Base-by-base conservation (phyloP, 2,329 filamentous ascomycete species). In the Ascochyta koolunga region DNA sequence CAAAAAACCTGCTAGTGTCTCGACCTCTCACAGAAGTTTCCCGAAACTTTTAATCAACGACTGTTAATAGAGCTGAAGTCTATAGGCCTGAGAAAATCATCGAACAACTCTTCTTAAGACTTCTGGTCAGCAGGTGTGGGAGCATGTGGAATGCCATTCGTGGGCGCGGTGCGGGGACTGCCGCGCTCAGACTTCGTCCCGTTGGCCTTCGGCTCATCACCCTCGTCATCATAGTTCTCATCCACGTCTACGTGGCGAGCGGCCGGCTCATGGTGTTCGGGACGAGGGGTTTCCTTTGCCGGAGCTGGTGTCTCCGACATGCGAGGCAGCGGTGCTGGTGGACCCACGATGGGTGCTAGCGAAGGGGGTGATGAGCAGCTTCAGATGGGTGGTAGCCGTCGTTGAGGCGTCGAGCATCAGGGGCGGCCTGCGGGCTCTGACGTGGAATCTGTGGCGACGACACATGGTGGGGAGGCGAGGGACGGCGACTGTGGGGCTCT, bases 241-340 rank as follows among this genome's bases (percentile, higher is more conserved):
- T 99, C 93, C 18, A 98, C 90, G 6, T 98, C 93, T 86, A 99
- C 96, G 76, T 96, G 96, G 19, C 95, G 84, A 18, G 92, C 91
- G 29, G 95, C 92, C 47, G 92, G 90, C 77, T 98, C 93, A 53
- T 87, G 87, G 46, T 77, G 75, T 52, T 77, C 72, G 8, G 74
- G 71, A 31, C 76, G 75, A 15, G 65, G 56, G 13, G 62, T 60
- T 32, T 67, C 65, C 21, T 50, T 50, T 9, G 46, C 31, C 10
- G 46, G 46, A 18, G 42, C 47, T 16, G 65, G 59, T 19, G 65
- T 66, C 38, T 67, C 65, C 38, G 82, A 76, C 71, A 83, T 81
- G n/a, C 83, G 81, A 24, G 82, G 80, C 50, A 84, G 78, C 24
- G 81, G 80, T 24, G 51, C 11, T 37, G 50, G 51, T 19, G 51